These are phyloP conservation scores for Apophysomyces trapeziformis DNA, from an alignment of 371 early-diverging fungal genomes.

Conservation along the genomic window DNA sequence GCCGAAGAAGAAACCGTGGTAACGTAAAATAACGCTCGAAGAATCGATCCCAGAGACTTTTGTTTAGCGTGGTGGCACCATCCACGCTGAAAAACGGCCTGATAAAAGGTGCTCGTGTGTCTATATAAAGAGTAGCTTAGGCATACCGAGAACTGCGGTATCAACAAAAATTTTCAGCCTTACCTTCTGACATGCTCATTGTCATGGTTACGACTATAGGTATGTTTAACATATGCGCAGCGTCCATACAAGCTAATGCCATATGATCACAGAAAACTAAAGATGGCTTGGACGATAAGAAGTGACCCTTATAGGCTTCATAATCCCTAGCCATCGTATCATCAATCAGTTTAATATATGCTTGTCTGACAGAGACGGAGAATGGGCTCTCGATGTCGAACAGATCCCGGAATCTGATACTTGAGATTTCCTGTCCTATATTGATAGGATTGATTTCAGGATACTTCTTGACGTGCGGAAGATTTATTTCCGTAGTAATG, in stretches of 20 bases:
- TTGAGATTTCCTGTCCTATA: conserved; percentile 16
- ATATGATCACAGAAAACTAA: conserved; percentile 29
- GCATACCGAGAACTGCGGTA: too few species aligned
- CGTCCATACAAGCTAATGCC: conserved; percentile 25
- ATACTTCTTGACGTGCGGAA: conserved; percentile 14
- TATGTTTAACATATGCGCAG: conserved; percentile 19
- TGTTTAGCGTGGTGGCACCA: conserved; percentile 18
- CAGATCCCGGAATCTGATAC: conserved; percentile 15
- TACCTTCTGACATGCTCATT: conserved; percentile 26
- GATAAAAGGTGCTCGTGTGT: conserved; percentile 24
- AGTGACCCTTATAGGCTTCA: not conserved
- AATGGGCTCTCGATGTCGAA: conserved; percentile 16
- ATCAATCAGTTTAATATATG: conserved; percentile 6
- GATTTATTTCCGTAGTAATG: conserved; percentile 14
- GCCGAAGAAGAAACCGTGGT: conserved; percentile 16
- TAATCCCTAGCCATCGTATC: conserved; percentile 17
- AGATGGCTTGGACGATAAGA: conserved; percentile 14
- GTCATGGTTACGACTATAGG: conserved; percentile 23
- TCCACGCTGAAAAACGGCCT: conserved; percentile 2
- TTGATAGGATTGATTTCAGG: conserved; percentile 16
- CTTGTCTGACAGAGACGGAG: not conserved
- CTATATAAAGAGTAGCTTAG: not conserved
- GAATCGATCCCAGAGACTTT: conserved; percentile 17
- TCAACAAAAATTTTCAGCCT: too few species aligned
- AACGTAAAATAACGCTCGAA: conserved; percentile 16